Evolutionary conservation across 1,284 basidiomycete species (phyloP).

Genomic region (Cutaneotrichosporon sp.): DNA sequence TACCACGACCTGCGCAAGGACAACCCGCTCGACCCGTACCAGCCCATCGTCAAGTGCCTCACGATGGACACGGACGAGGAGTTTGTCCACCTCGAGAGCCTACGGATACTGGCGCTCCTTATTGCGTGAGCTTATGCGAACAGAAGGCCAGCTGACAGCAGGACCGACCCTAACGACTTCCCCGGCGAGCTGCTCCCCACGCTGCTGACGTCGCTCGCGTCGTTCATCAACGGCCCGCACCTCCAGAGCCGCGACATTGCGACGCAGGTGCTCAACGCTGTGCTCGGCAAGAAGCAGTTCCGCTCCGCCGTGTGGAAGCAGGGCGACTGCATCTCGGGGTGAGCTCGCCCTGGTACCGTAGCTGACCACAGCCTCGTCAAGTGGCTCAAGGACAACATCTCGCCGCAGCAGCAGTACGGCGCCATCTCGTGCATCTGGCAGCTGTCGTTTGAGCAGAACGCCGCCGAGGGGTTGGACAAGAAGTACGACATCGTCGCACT

Average conservation of each 20-base stretch:
- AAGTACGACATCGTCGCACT: constrained; percentile 88
- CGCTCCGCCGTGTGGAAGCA: constrained; percentile 60
- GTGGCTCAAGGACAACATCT: constrained; percentile 66
- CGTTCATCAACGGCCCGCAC: constrained; percentile 25
- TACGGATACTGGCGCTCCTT: constrained; percentile 84
- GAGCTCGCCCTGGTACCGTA: too few species aligned
- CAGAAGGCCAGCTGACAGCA: constrained; percentile 21
- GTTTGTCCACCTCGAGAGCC: constrained; percentile 85
- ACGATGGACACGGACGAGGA: constrained; percentile 76
- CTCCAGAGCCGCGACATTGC: constrained; percentile 75
- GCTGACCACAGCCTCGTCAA: constrained; percentile 65
- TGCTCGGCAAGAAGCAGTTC: constrained; percentile 78
- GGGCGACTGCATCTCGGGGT: constrained; percentile 52
- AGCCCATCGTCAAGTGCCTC: constrained; percentile 78
- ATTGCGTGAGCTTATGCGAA: constrained; percentile 71
- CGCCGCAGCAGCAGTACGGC: constrained; percentile 94
- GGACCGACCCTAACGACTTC: constrained; percentile 56
- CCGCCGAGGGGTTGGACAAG: constrained; percentile 82
- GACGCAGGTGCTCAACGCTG: constrained; percentile 82
- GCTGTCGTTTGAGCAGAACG: constrained; percentile 81
- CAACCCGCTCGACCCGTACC: constrained; percentile 75
- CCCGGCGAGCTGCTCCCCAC: constrained; percentile 62
- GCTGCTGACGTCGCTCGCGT: constrained; percentile 64
- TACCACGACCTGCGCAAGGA: constrained; percentile 57
- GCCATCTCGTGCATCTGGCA: constrained; percentile 92